These are phyloP conservation scores for Oleoguttula mirabilis DNA, from an alignment of 495 filamentous ascomycete genomes.

Conservation along the genomic window DNA sequence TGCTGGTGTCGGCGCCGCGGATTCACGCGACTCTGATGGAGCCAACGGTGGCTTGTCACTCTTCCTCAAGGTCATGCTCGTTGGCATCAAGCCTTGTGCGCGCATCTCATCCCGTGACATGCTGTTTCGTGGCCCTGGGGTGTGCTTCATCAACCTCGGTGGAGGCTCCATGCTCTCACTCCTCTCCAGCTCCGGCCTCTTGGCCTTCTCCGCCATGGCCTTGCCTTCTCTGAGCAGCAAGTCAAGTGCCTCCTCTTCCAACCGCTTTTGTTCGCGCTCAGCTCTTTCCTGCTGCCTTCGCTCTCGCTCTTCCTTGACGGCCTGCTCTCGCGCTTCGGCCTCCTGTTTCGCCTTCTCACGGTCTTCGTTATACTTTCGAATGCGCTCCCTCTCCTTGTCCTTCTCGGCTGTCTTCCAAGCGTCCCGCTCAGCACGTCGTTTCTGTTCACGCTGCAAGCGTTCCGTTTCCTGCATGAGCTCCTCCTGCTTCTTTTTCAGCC, in stretches of 20 bases:
- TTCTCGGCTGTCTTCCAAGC: conserved; percentile 20
- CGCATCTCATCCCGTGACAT: conserved; percentile 26
- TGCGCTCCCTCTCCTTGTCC: conserved; percentile 21
- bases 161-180: conserved; percentile 37
- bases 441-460: conserved; percentile 23
- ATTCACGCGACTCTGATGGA: background rate
- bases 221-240: conserved; percentile 40
- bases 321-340: conserved; percentile 15
- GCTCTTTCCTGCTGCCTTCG: conserved; percentile 13
- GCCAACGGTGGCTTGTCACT: conserved; percentile 11
- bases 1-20: background rate
- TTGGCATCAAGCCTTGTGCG: conserved; percentile 20
- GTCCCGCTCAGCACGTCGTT: conserved; percentile 23
- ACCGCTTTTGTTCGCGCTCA: conserved; percentile 27
- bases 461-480: conserved; percentile 24
- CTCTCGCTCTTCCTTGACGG: conserved; percentile 10
- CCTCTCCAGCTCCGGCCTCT: conserved; percentile 46
- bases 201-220: conserved; percentile 47
- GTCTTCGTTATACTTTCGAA: conserved; percentile 20
- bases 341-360: conserved; percentile 23
- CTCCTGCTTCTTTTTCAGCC: conserved; percentile 48
- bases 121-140: conserved; percentile 25
- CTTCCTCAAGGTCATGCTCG: conserved; percentile 16
- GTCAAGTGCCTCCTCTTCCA: conserved; percentile 31
- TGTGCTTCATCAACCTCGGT: conserved; percentile 21